Base-by-base conservation (phyloP, 129 eudicot species). In the Saposhnikovia divaricata region DNA sequence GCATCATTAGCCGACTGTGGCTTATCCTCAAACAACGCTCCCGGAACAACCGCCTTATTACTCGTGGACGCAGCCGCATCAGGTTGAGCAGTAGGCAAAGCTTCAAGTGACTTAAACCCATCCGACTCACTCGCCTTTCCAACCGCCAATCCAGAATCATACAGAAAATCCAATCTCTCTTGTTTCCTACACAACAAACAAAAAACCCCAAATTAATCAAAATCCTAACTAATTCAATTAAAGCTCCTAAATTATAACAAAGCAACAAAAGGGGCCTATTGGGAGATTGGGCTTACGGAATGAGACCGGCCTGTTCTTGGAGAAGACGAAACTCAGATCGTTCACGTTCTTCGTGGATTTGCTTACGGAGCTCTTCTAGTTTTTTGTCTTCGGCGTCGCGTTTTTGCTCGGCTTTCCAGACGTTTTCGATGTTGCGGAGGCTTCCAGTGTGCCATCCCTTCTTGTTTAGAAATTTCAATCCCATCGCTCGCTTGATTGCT, bases 401-500 rank as follows among this genome's bases (percentile, higher is more conserved):
- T 84, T 94, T 94, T 86, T 94, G 98, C 88, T 94, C 98, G 19
- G 98, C 98, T 84, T 94, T 94, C 98, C 98, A 94, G 1, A 94
- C 98, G 82, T 91, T 94, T 83, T 94, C 98, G 77, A 94, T 89
- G 85, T 94, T 94, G 65, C 98, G 85, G 11, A 94, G 87, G 65
- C 97, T 91, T 8, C 98, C 97, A 13, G 98, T 94, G 61, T 94
- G 98, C 98, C 98, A 94, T 69, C 98, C 98, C 80, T 94, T 94
- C 91, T 94, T 94, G 91, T 94, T 94, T 74, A 94, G 82, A 90
- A 94, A 94, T 86, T 94, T 94, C 87, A 94, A 61, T 18, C 50
- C 50, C 50, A 46, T 34, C 37, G 37, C 37, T n/a, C n/a, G n/a
- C n/a, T n/a, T n/a, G n/a, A n/a, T n/a, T n/a, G n/a, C n/a, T n/a